Evolutionary conservation across 2,329 filamentous ascomycete species (phyloP), one percentile per base, ranked within the genome.

Genomic region (Dactylellina drechsleri): DNA sequence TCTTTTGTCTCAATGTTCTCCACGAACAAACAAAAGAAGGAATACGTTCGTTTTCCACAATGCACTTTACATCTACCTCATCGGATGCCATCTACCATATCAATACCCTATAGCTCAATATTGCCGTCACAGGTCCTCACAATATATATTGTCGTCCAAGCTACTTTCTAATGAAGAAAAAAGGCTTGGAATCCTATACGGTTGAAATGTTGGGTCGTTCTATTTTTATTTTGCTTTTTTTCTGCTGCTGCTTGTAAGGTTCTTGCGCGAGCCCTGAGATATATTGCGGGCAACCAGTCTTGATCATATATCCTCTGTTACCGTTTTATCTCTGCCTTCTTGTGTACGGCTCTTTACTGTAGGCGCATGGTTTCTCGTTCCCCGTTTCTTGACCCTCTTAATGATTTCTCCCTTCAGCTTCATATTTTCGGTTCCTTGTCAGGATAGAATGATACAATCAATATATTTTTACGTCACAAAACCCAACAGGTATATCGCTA

Each of bases 391-490:
- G 45, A 26, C 52, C 26, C 56, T 31, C 49, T 52, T 70, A 67
- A 59, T 59, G 64, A 28, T 31, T 59, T 36, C 31, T 7, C 31
- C 31, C 6, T 36, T 36, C 2, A 36, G 31, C 31, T 36, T 36
- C 31, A 49, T 31, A 26, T 54, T 66, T 47, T 10, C 47, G 26
- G n/a, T 13, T 10, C 28, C 50, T 31, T 60, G 23, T 72, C 31
- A 23, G 49, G 45, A 70, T 70, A 70, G 66, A 70, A 70, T 70
- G 66, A 58, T 70, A 56, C 20, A 64, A 54, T 50, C 50, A n/a
- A 36, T 15, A 36, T 56, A 41, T 49, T 18, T 50, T 52, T 47
- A 47, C 43, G 16, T 47, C 43, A 47, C 16, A 15, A 36, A 10
- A 8, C 31, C 10, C 31, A 47, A 47, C 13, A 18, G 1, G 4